Base-by-base conservation (phyloP, 345 rosid species). In the Gossypium raimondii region DNA sequence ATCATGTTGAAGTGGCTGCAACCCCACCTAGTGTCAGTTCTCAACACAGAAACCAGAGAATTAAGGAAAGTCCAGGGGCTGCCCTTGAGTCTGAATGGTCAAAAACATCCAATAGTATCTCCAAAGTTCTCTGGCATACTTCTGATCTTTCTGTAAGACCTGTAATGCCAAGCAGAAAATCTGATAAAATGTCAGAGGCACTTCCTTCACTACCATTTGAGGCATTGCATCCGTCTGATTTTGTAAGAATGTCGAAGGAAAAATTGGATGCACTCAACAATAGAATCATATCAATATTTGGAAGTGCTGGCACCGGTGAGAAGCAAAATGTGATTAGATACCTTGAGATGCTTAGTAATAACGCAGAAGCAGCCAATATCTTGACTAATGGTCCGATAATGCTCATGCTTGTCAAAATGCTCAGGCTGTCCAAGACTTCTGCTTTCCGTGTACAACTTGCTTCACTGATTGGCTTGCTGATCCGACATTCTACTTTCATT, bases 71-170 rank as follows among this genome's bases (percentile, higher is more conserved):
- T 80, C 50, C 81, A 34, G 89, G 76, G 43, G 66, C 87, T 78
- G 83, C 82, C 67, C 75, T 53, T 67, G 92, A 87, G 55, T 79
- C 73, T 47, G 98, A 87, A 70, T 82, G 85, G 71, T 82, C 90
- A 73, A 86, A 85, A 82, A 83, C 92, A 78, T 78, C 89, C 61
- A 84, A 76, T 75, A 85, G 82, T 78, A 83, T 91, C 57, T 87
- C 86, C 44, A 82, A 93, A 75, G 85, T 90, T 78, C 74, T 93
- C 73, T 93, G 99, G 99, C 99, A 95, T 85, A 84, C 89, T 73
- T 91, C 98, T 67, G 99, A 95, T 83, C 96, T 93, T 74, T 87
- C 98, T 18, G 96, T 95, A 69, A 89, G 99, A 79, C 99, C 99
- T 5, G 99, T 95, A 72, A 90, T 95, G 98, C 99, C 99, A 57